These are phyloP conservation scores for Glutinoglossum americanum DNA, from an alignment of 495 filamentous ascomycete species.

Conservation along the genomic window DNA sequence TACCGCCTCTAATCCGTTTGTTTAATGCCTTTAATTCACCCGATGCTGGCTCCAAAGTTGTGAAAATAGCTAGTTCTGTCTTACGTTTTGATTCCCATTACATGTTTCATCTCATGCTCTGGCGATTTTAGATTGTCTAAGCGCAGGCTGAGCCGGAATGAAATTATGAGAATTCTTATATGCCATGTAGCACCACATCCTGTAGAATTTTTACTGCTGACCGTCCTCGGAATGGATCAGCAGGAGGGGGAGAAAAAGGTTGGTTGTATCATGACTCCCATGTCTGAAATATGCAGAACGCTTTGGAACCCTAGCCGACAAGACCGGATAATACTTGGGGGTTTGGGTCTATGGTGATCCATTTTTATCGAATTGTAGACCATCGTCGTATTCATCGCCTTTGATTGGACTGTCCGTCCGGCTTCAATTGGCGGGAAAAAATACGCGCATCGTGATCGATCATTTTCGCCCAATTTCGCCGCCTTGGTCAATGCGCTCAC, in stretches of 20 bases:
- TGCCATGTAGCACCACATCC: neutral
- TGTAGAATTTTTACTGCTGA: too few species aligned
- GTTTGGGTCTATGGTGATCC: neutral
- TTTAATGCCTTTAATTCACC: slow-evolving; percentile 1
- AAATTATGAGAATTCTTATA: neutral
- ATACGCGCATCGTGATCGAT: neutral
- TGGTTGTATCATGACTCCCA: neutral
- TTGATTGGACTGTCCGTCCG: neutral
- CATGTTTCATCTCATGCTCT: neutral
- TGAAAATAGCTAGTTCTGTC: neutral
- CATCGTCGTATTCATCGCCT: neutral
- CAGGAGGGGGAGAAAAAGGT: neutral
- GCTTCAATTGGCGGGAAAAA: neutral
- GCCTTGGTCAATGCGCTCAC: neutral
- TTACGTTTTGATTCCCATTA: neutral
- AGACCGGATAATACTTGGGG: neutral
- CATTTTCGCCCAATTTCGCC: neutral
- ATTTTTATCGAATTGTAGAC: neutral
- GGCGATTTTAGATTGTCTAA: slow-evolving; percentile 2
- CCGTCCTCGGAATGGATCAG: too few species aligned
- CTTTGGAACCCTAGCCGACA: neutral
- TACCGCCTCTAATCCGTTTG: neutral
- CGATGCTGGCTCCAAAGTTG: neutral
- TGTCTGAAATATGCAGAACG: neutral
- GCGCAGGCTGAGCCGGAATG: slow-evolving; percentile 1